These are phyloP conservation scores for Euphorbia peplus DNA, from an alignment of 345 rosid species.

Conservation along the genomic window DNA sequence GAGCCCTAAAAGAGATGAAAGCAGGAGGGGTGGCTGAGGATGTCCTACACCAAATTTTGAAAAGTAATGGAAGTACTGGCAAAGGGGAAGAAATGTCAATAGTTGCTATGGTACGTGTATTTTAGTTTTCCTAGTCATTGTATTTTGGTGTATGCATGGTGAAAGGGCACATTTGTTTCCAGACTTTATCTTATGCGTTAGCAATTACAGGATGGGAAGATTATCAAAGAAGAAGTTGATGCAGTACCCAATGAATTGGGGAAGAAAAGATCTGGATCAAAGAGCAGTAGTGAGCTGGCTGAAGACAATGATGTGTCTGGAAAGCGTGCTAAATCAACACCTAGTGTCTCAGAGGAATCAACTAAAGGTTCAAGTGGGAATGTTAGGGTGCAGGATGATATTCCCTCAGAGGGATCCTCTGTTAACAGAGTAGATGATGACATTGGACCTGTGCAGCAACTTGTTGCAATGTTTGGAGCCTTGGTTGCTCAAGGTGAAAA, in stretches of 20 bases:
- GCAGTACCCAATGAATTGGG: conserved; percentile 35
- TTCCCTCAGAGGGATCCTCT: conserved; percentile 39
- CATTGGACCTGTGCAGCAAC: conserved; percentile 83
- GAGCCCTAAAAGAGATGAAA: conserved; percentile 71
- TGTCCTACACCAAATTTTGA: conserved; percentile 40
- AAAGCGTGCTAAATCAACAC: conserved; percentile 63
- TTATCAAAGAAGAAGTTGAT: conserved; percentile 34
- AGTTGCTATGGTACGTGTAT: conserved; percentile 40
- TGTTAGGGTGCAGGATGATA: conserved; percentile 37
- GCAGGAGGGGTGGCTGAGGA: conserved; percentile 49
- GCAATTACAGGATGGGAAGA: conserved; percentile 51
- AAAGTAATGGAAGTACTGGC: conserved; percentile 46
- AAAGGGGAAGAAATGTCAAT: conserved; percentile 45
- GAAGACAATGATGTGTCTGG: conserved; percentile 49
- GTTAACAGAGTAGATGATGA: conserved; percentile 45
- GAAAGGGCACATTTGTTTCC: conserved; percentile 5
- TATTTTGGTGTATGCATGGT: conserved; percentile 8
- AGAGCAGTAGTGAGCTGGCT: conserved; percentile 43
- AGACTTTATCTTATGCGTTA: conserved; percentile 23
- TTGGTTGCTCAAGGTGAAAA: conserved; percentile 97
- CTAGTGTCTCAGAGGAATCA: conserved; percentile 59
- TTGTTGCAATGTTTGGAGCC: conserved; percentile 86
- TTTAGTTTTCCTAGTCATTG: conserved; percentile 17
- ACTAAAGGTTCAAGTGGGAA: conserved; percentile 44
- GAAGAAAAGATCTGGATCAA: conserved; percentile 69